phyloP scores from a whole-genome alignment of 2,329 filamentous ascomycete species.

The Dactylellina leptospora region DNA sequence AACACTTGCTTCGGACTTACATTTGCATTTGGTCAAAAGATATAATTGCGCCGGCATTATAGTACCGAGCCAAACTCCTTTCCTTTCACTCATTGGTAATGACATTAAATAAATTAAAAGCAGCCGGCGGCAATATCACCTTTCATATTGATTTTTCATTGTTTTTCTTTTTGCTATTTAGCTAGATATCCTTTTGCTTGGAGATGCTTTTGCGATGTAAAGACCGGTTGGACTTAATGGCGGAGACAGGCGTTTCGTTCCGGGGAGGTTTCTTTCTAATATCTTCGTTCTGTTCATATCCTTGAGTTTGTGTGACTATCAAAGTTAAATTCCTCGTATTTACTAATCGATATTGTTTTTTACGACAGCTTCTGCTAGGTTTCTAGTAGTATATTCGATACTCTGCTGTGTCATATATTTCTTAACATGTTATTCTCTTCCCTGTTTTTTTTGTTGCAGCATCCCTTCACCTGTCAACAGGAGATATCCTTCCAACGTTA shows the following conservation, averaged over 20 bases:
- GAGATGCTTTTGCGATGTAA: slow-evolving; percentile 10
- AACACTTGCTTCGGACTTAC: slow-evolving; percentile 52
- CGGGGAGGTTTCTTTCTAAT: slow-evolving; percentile 30
- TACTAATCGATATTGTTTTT: not conserved
- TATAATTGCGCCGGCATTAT: not conserved
- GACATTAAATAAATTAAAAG: slow-evolving; percentile 2
- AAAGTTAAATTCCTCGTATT: slow-evolving; percentile 3
- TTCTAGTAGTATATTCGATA: not conserved
- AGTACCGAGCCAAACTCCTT: not conserved
- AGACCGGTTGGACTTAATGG: slow-evolving; percentile 40
- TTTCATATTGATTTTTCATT: slow-evolving; percentile 2
- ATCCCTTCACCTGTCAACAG: no score
- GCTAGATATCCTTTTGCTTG: slow-evolving; percentile 34
- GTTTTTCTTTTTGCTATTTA: not conserved
- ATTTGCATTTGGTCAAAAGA: slow-evolving; percentile 54
- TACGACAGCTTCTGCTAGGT: not conserved
- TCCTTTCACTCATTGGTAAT: not conserved
- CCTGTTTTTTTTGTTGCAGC: not conserved
- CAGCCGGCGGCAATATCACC: not conserved
- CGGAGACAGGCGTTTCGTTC: slow-evolving; percentile 44
- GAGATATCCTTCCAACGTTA: no score
- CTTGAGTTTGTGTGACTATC: not conserved
- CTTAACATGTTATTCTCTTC: not conserved
- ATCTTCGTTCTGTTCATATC: slow-evolving; percentile 1
- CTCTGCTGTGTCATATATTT: slow-evolving; percentile 4